Percentiles rank a stretch among this genome's conserved stretches.
Evolutionary conservation across 495 filamentous ascomycete species (phyloP).

Genomic region (Melanomma pulvis-pyrius): DNA sequence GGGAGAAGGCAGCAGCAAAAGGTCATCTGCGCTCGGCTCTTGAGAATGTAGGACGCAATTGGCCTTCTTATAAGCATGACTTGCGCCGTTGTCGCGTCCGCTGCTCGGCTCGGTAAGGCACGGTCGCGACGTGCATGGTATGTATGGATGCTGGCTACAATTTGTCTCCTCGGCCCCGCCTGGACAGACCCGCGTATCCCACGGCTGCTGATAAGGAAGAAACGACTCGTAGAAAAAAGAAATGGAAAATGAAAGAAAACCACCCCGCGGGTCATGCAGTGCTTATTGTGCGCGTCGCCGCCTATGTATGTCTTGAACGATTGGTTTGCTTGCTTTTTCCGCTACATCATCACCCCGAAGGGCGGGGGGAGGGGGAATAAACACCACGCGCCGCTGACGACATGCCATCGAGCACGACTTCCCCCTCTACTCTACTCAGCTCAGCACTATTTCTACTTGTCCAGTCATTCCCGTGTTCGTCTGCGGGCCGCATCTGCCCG

Average conservation of each 20-base stretch:
- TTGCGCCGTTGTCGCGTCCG: background rate
- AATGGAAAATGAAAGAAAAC: too few species aligned
- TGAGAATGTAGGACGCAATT: background rate
- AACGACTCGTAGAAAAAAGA: too few species aligned
- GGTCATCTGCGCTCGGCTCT: slow-evolving; percentile 5
- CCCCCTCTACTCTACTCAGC: background rate
- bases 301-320: background rate
- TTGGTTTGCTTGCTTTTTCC: background rate
- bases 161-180: too few species aligned
- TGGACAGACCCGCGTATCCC: background rate
- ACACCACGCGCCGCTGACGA: slow-evolving; percentile 18
- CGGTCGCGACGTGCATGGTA: background rate
- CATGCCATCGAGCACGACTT: background rate
- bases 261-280: too few species aligned
- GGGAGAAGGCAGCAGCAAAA: background rate
- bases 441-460: background rate
- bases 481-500: background rate
- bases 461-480: background rate
- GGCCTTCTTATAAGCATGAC: slow-evolving; percentile 8
- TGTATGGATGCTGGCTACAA: background rate
- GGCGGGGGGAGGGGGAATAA: too few species aligned
- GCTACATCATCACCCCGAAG: background rate
- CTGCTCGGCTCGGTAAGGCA: slow-evolving; percentile 3
- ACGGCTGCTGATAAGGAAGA: background rate
- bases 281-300: too few species aligned